Percentiles rank a stretch among this genome's conserved stretches.
Conservation (phyloP, 1,284 basidiomycete species). For the Ustilago nuda region DNA sequence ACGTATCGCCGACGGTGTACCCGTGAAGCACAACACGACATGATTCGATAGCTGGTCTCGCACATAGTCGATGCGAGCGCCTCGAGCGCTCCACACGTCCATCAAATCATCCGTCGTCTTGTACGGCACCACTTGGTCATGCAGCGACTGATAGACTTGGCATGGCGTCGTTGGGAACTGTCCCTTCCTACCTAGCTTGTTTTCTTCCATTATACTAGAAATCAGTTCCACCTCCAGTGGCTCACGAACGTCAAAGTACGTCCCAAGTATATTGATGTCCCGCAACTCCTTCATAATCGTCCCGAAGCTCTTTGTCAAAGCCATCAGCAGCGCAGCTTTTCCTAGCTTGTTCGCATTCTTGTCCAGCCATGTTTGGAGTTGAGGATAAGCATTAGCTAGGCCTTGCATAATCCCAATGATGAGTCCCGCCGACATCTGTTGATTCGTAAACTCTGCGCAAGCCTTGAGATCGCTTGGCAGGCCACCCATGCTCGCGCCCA, state of each 20-base stretch:
- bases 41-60: constrained; percentile 35
- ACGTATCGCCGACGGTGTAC: constrained; percentile 29
- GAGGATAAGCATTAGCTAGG: constrained; percentile 49
- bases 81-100: constrained; percentile 30
- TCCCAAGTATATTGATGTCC: constrained; percentile 38
- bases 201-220: constrained; percentile 33
- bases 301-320: constrained; percentile 38
- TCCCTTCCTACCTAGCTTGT: constrained; percentile 39
- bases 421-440: constrained; percentile 49
- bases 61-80: constrained; percentile 50
- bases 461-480: constrained; percentile 54
- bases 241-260: constrained; percentile 42
- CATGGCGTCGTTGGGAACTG: constrained; percentile 42
- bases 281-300: constrained; percentile 31
- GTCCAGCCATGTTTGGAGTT: constrained; percentile 53
- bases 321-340: constrained; percentile 24
- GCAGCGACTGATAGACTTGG: constrained; percentile 57
- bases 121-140: constrained; percentile 62
- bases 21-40: constrained; percentile 45
- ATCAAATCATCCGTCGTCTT: constrained; percentile 46
- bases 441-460: constrained; percentile 45
- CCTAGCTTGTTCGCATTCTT: constrained; percentile 42
- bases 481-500: constrained; percentile 60
- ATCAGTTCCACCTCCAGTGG: constrained; percentile 20
- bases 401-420: constrained; percentile 57